These are phyloP conservation scores for Phytophthora fragariaefolia DNA, from an alignment of 352 stramenopile genomes.

Conservation along the genomic window DNA sequence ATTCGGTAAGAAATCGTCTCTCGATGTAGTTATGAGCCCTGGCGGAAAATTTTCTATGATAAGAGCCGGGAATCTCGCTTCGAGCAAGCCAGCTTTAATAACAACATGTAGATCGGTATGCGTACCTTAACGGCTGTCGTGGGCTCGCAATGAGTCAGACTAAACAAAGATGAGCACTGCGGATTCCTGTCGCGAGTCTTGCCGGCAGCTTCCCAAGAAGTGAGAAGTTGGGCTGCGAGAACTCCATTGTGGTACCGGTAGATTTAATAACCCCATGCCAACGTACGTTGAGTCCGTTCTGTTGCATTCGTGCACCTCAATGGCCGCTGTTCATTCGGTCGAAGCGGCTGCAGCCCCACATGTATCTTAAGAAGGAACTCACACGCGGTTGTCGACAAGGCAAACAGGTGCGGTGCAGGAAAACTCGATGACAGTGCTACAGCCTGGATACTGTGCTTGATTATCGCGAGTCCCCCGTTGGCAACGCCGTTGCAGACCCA, in stretches of 20 bases:
- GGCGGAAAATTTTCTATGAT: too few species aligned
- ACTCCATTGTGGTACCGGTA: too few species aligned
- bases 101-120: neutral
- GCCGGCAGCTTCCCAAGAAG: too few species aligned
- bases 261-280: too few species aligned
- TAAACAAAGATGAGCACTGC: neutral
- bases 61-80: neutral
- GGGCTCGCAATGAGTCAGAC: neutral
- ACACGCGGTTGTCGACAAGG: neutral
- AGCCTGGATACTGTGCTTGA: constrained; percentile 1
- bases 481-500: constrained; percentile 1
- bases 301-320: neutral
- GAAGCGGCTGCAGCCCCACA: constrained; percentile 1
- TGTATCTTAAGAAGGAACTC: neutral
- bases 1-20: too few species aligned
- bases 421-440: neutral
- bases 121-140: neutral
- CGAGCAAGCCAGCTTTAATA: neutral
- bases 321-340: neutral
- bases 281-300: neutral
- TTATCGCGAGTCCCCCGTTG: constrained; percentile 1
- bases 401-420: neutral
- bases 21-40: too few species aligned
- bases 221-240: too few species aligned
- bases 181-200: constrained; percentile 4